Evolutionary conservation across 495 filamentous ascomycete genomes (phyloP).

Genomic region (Staphylotrichum tortipilum): DNA sequence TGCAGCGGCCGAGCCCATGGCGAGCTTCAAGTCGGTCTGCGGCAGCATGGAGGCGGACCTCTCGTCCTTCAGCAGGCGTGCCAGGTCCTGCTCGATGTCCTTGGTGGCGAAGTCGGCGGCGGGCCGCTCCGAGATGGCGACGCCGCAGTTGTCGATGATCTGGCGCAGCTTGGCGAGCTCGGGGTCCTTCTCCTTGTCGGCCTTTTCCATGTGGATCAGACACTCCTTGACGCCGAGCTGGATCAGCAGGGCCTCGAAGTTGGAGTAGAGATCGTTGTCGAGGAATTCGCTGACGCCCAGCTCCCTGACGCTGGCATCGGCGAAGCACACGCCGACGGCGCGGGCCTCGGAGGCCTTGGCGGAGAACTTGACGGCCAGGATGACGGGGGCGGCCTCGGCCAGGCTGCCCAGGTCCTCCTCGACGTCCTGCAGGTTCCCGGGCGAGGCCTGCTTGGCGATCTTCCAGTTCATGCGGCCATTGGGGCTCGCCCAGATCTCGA

Average conservation of each 20-base stretch:
- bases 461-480: conserved; percentile 83
- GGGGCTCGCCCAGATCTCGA: conserved; percentile 79
- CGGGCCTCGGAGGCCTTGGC: conserved; percentile 77
- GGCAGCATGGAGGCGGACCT: conserved; percentile 66
- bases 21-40: conserved; percentile 88
- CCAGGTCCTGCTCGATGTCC: conserved; percentile 95
- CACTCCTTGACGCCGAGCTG: conserved; percentile 95
- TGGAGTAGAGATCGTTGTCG: conserved; percentile 97
- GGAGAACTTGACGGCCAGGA: conserved; percentile 86
- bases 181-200: conserved; percentile 65
- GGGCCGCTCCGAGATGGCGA: conserved; percentile 74
- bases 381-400: conserved; percentile 83
- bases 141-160: conserved; percentile 85
- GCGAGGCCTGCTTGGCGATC: conserved; percentile 79
- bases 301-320: conserved; percentile 92
- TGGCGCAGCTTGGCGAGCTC: conserved; percentile 80
- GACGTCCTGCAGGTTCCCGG: conserved; percentile 92
- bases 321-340: conserved; percentile 91
- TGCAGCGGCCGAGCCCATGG: conserved; percentile 90
- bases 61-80: conserved; percentile 78
- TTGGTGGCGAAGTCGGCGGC: conserved; percentile 71
- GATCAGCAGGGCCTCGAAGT: conserved; percentile 93
- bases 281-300: conserved; percentile 95
- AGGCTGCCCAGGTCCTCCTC: conserved; percentile 91
- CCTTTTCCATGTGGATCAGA: conserved; percentile 64